Base-by-base conservation (phyloP, 495 filamentous ascomycete species). In the Ascobolus immersus region DNA sequence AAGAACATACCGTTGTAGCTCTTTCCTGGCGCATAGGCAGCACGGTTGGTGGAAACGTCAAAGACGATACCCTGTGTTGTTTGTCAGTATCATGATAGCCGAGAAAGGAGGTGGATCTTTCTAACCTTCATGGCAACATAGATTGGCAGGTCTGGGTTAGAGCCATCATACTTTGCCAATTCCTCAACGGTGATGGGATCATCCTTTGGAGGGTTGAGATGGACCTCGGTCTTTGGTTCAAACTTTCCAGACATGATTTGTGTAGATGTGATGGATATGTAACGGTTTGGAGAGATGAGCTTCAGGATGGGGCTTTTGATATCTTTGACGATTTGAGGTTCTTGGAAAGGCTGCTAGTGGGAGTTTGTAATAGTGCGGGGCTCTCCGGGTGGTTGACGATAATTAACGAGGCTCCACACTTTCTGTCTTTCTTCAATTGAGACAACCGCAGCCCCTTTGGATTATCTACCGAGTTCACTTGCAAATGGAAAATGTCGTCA, bases 111-210 rank as follows among this genome's bases (percentile, higher is more conserved):
- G 35, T 37, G n/a, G 26, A 13, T 31, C 20, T 20, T 13, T 34
- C 37, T 32, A 46, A 64, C 65, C 58, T 92, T 94, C 56, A 99
- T 94, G 19, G 89, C 86, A 17, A 99, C 80, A 42, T 82, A 77
- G 17, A 71, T 80, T 20, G 79, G 78, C 37, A 59, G 66, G 32
- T 62, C 68, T 2, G 67, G 54, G 36, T 73, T 68, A 53, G 56
- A 54, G 33, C 62, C 68, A 72, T 40, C 27, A 39, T 76, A 81
- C 48, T 73, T 71, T 17, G 69, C 62, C 38, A 99, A 57, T 34
- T 78, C 68, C 34, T 81, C 76, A 0, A 55, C 34, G 24, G 64
- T 67, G 40, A 94, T 91, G 7, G 63, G 67, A 47, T 93, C 84
- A 41, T 80, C 66, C 56, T 84, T 91, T 14, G 86, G 86, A 27